Percentiles rank a stretch among this genome's conserved stretches.
These are phyloP conservation scores for Paulownia fortunei DNA, from an alignment of 257 asterid genomes.

Conservation along the genomic window DNA sequence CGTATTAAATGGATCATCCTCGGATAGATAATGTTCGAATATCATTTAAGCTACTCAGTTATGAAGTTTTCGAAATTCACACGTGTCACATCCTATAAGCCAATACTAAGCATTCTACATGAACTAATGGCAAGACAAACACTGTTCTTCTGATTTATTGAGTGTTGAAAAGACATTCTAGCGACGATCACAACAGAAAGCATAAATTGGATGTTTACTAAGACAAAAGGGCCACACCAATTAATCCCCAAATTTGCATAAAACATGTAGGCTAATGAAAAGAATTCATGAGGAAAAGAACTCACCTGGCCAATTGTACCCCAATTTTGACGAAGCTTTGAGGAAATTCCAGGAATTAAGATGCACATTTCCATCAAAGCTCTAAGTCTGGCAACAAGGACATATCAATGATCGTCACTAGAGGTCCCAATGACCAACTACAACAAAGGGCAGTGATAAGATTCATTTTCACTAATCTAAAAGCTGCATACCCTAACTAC, in stretches of 20 bases:
- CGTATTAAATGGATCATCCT: not conserved
- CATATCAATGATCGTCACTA: slow-evolving; percentile 15
- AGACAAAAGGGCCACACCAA: not conserved
- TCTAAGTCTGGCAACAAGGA: slow-evolving; percentile 69
- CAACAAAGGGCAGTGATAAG: not conserved
- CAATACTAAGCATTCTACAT: not conserved
- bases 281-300: slow-evolving; percentile 21
- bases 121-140: slow-evolving; percentile 22
- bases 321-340: slow-evolving; percentile 63
- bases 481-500: not conserved
- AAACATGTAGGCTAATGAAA: not conserved
- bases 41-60: not conserved
- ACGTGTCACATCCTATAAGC: not conserved
- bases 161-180: not conserved
- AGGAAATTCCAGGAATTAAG: slow-evolving; percentile 77
- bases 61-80: not conserved
- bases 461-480: not conserved
- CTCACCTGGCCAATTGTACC: slow-evolving; percentile 63
- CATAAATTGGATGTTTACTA: slow-evolving; percentile 13
- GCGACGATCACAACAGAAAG: not conserved
- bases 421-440: not conserved
- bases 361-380: slow-evolving; percentile 98
- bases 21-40: not conserved
- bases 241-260: not conserved
- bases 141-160: not conserved